phyloP scores from a whole-genome alignment of 2,329 filamentous ascomycete genomes.

The Rhinocladiella similis region DNA sequence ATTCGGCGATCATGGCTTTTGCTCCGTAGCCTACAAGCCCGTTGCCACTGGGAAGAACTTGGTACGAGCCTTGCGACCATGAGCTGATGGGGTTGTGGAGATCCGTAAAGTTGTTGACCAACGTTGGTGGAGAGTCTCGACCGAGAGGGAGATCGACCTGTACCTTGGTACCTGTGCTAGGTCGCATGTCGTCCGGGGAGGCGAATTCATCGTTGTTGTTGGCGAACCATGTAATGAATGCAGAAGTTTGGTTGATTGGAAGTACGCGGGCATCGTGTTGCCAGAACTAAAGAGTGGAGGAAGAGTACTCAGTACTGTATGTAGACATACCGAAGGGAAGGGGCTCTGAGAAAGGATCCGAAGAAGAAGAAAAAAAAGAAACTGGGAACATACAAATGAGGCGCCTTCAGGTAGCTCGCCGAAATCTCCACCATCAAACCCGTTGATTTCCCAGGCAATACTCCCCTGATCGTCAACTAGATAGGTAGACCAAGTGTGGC shows the following conservation, averaged over 20 bases:
- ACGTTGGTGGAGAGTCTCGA: slow-evolving; percentile 1
- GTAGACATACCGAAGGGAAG: neutral
- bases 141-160: slow-evolving; percentile 6
- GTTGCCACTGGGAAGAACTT: slow-evolving; percentile 38
- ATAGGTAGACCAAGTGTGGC: slow-evolving; percentile 9
- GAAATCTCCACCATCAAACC: slow-evolving; percentile 8
- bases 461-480: slow-evolving; percentile 7
- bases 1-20: slow-evolving; percentile 39
- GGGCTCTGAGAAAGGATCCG: neutral
- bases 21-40: slow-evolving; percentile 42
- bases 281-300: slow-evolving; percentile 3
- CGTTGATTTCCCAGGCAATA: slow-evolving; percentile 13
- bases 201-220: slow-evolving; percentile 6
- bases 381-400: slow-evolving; percentile 7
- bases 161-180: slow-evolving; percentile 2
- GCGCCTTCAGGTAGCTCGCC: slow-evolving; percentile 7
- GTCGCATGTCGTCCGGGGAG: neutral
- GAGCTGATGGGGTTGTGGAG: neutral
- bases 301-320: neutral
- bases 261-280: slow-evolving; percentile 6
- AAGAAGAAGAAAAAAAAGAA: neutral
- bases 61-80: slow-evolving; percentile 39
- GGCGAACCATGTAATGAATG: slow-evolving; percentile 3
- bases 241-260: neutral
- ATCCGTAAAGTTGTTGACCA: slow-evolving; percentile 7